Evolutionary conservation across 345 rosid genomes (phyloP).

Genomic region (Ceriops decandra): DNA sequence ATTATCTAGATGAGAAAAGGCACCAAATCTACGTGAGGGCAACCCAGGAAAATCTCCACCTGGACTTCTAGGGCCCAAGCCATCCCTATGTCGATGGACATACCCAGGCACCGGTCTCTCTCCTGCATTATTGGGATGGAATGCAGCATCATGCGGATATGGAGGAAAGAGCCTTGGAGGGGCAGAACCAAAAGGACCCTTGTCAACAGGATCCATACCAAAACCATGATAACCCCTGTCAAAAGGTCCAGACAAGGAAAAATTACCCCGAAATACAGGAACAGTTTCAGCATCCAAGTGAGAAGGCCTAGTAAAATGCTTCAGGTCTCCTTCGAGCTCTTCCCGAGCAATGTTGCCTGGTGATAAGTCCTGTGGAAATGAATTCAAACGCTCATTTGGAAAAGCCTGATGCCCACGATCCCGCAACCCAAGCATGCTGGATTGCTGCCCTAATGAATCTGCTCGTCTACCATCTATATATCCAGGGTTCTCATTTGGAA

Average conservation of each 20-base stretch:
- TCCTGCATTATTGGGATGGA: slow-evolving; percentile 25
- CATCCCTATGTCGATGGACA: slow-evolving; percentile 39
- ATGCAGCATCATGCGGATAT: slow-evolving; percentile 22
- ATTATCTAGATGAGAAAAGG: slow-evolving; percentile 38
- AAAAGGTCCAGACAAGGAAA: slow-evolving; percentile 39
- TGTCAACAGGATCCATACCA: slow-evolving; percentile 39
- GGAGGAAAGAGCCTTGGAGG: slow-evolving; percentile 48
- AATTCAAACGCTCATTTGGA: slow-evolving; percentile 34
- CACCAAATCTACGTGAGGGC: slow-evolving; percentile 34
- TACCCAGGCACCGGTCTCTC: slow-evolving; percentile 44
- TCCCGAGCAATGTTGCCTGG: slow-evolving; percentile 29
- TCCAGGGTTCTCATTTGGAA: slow-evolving; percentile 28
- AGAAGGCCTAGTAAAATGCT: slow-evolving; percentile 42
- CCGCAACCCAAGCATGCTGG: slow-evolving; percentile 22
- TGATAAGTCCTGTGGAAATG: slow-evolving; percentile 30
- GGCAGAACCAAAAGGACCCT: slow-evolving; percentile 31
- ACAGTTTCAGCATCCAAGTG: slow-evolving; percentile 32
- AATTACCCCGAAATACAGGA: slow-evolving; percentile 32
- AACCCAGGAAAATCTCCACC: slow-evolving; percentile 44
- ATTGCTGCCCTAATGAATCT: slow-evolving; percentile 31
- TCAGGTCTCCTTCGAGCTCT: slow-evolving; percentile 45
- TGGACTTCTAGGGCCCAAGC: slow-evolving; percentile 50
- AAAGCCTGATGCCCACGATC: slow-evolving; percentile 38
- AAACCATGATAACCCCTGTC: slow-evolving; percentile 40
- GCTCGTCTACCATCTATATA: slow-evolving; percentile 32